A percentile compares a stretch with the other conserved stretches of the same genome.
Conservation (phyloP, 2,329 filamentous ascomycete species). For the Phoma sp. region DNA sequence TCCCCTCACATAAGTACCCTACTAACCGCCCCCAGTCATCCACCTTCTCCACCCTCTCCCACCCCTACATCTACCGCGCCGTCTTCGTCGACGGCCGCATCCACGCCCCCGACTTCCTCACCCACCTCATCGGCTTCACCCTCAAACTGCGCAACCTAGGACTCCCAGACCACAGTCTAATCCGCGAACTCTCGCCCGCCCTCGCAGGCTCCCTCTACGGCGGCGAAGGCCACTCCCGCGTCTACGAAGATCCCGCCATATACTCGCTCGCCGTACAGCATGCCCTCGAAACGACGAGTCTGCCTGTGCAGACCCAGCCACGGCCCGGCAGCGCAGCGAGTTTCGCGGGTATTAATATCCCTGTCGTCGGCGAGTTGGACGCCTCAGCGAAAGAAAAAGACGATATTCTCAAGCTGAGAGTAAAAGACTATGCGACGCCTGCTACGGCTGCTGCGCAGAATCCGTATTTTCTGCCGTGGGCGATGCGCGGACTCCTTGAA, state of each 20-base stretch:
- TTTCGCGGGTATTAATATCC: constrained; percentile 43
- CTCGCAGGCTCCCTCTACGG: constrained; percentile 90
- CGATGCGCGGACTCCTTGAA: constrained; percentile 90
- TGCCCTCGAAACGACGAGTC: constrained; percentile 56
- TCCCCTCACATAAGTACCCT: background rate
- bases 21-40: constrained; percentile 72
- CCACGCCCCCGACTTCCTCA: constrained; percentile 92
- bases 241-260: constrained; percentile 88
- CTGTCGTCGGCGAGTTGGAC: constrained; percentile 34
- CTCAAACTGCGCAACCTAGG: constrained; percentile 94
- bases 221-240: constrained; percentile 89
- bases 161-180: constrained; percentile 88
- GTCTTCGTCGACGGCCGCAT: constrained; percentile 94
- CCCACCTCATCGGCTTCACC: constrained; percentile 89
- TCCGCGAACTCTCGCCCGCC: constrained; percentile 86
- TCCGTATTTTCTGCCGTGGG: constrained; percentile 92
- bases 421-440: constrained; percentile 43
- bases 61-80: constrained; percentile 94
- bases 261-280: constrained; percentile 69
- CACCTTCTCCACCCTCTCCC: constrained; percentile 81
- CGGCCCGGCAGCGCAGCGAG: constrained; percentile 31
- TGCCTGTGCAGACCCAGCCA: constrained; percentile 33
- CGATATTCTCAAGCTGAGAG: constrained; percentile 38
- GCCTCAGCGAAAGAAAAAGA: constrained; percentile 9
- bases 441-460: constrained; percentile 61